Conservation (phyloP, 768 basidiomycete species). For the Calocybe indica region DNA sequence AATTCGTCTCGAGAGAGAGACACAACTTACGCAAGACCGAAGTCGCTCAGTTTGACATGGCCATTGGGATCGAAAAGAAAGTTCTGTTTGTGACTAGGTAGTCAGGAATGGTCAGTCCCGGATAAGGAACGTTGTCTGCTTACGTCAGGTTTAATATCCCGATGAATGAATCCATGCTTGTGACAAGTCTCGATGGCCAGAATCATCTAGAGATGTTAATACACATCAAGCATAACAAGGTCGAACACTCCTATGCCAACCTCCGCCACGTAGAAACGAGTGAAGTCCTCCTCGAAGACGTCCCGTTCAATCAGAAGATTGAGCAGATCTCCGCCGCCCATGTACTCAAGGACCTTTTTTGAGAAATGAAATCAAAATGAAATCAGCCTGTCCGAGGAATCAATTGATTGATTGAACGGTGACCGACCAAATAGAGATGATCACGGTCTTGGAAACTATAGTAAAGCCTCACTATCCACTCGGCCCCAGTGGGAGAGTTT, state of each 20-base stretch:
- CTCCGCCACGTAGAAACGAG: constrained; percentile 93
- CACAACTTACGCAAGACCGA: constrained; percentile 83
- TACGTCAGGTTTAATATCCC: constrained; percentile 95
- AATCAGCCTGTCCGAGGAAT: constrained; percentile 14
- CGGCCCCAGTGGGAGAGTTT: constrained; percentile 65
- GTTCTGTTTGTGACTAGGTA: constrained; percentile 50
- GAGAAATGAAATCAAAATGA: constrained; percentile 52
- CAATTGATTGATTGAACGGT: constrained; percentile 18
- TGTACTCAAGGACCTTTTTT: constrained; percentile 81
- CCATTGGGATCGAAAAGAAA: constrained; percentile 93
- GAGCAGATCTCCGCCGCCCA: constrained; percentile 95
- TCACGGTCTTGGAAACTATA: constrained; percentile 97
- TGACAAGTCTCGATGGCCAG: constrained; percentile 92
- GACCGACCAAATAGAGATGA: constrained; percentile 85
- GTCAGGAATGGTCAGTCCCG: neutral
- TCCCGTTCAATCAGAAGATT: constrained; percentile 92
- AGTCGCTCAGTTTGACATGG: constrained; percentile 93
- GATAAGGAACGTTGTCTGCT: constrained; percentile 21
- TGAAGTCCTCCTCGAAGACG: constrained; percentile 86
- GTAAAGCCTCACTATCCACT: constrained; percentile 91
- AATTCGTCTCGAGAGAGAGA: constrained; percentile 9
- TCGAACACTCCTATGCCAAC: constrained; percentile 32
- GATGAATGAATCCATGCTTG: constrained; percentile 93
- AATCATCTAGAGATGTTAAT: constrained; percentile 63
- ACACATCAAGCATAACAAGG: constrained; percentile 10